Conservation (phyloP, 495 filamentous ascomycete species). For the Podospora conica region DNA sequence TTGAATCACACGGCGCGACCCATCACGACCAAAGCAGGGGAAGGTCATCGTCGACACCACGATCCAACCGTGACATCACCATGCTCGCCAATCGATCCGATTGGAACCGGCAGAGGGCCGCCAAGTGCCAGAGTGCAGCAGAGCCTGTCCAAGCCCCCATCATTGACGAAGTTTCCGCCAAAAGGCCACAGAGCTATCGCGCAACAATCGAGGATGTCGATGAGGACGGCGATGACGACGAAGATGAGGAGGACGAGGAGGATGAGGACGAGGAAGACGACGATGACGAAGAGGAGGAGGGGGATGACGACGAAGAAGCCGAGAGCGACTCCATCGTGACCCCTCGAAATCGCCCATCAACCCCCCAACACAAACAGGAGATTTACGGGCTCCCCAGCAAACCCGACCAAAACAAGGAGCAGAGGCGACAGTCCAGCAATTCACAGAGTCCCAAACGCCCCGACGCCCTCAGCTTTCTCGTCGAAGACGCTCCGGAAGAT, state of each 20-base stretch:
- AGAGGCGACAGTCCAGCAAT: background rate
- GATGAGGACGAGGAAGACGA: background rate
- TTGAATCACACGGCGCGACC: background rate
- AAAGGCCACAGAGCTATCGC: background rate
- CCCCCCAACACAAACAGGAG: background rate
- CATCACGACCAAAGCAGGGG: background rate
- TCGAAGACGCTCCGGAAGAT: slow-evolving; percentile 25
- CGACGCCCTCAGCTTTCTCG: slow-evolving; percentile 30
- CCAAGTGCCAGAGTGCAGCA: background rate
- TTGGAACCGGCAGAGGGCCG: background rate
- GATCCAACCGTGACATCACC: background rate
- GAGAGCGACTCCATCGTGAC: background rate
- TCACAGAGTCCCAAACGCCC: slow-evolving; percentile 8
- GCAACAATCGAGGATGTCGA: background rate
- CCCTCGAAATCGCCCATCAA: background rate
- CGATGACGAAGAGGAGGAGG: background rate
- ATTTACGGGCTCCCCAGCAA: background rate
- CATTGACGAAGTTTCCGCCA: background rate
- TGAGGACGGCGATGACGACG: background rate
- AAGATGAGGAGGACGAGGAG: background rate
- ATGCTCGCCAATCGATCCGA: background rate
- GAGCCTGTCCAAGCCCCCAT: background rate
- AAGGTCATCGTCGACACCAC: background rate
- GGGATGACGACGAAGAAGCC: background rate
- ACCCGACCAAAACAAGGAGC: background rate